A percentile compares a stretch with the other conserved stretches of the same genome.
phyloP scores from a whole-genome alignment of 805 yeast genomes.

The Yarrowia sp. region DNA sequence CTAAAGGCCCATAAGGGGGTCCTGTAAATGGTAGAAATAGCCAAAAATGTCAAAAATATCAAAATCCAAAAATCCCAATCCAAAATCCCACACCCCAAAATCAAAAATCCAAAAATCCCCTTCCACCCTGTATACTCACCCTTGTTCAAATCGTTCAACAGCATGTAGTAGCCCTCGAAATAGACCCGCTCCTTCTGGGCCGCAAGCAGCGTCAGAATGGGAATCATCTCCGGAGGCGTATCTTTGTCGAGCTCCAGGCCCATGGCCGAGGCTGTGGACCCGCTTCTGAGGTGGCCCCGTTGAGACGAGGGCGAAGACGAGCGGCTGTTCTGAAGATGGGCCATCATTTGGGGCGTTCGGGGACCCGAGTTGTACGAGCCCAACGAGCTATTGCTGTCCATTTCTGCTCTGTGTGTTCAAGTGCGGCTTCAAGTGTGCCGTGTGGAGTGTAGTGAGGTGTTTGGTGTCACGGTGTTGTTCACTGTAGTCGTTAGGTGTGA shows the following conservation, averaged over 20 bases:
- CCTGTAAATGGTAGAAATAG: no score
- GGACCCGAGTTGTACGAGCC: constrained; percentile 15
- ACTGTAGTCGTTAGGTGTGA: no score
- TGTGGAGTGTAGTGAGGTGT: background rate
- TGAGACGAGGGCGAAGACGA: constrained; percentile 3
- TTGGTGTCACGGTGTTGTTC: no score
- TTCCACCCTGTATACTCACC: constrained; percentile 12
- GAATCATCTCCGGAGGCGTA: constrained; percentile 63
- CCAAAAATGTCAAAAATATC: no score
- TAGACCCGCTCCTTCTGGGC: constrained; percentile 70
- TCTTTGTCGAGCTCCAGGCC: constrained; percentile 27
- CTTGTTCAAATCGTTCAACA: constrained; percentile 39
- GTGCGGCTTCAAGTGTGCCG: background rate
- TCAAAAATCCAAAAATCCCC: no score
- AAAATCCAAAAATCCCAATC: no score
- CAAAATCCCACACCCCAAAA: no score
- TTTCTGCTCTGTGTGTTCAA: background rate
- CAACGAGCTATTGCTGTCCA: constrained; percentile 14
- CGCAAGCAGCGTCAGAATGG: constrained; percentile 64
- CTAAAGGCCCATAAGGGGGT: no score
- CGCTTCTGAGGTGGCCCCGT: background rate
- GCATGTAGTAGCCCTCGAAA: constrained; percentile 50
- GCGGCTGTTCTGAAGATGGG: background rate
- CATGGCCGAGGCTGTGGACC: background rate
- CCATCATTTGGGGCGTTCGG: background rate